phyloP scores from a whole-genome alignment of 2,329 filamentous ascomycete species.

The Pseudocercospora musae region DNA sequence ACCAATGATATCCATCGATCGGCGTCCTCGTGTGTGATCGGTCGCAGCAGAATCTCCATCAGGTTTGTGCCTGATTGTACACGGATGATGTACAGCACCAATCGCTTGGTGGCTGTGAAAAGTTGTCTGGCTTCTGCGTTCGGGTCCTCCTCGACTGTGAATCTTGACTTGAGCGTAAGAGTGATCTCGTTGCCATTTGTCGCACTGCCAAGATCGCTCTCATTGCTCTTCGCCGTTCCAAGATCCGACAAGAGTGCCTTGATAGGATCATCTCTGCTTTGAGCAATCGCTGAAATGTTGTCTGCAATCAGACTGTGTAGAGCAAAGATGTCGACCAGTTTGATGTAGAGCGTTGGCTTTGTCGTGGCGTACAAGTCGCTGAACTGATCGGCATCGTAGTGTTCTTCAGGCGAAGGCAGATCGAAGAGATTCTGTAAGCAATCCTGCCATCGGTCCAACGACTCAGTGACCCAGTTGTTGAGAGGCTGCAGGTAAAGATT shows the following conservation, averaged over 20 bases:
- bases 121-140: slow-evolving; percentile 88
- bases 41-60: slow-evolving; percentile 92
- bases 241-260: slow-evolving; percentile 91
- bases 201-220: slow-evolving; percentile 61
- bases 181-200: slow-evolving; percentile 35
- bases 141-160: slow-evolving; percentile 60
- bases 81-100: slow-evolving; percentile 94
- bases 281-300: slow-evolving; percentile 74
- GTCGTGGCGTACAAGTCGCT: slow-evolving; percentile 96
- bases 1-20: slow-evolving; percentile 80
- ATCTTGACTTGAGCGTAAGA: slow-evolving; percentile 35
- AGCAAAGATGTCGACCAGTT: slow-evolving; percentile 95
- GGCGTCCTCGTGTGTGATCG: slow-evolving; percentile 82
- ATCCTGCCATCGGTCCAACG: slow-evolving; percentile 71
- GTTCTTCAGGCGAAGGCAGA: slow-evolving; percentile 80
- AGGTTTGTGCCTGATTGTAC: slow-evolving; percentile 88
- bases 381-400: slow-evolving; percentile 98
- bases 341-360: slow-evolving; percentile 98
- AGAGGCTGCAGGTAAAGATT: slow-evolving; percentile 94
- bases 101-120: slow-evolving; percentile 98
- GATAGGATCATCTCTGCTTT: slow-evolving; percentile 77
- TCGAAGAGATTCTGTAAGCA: slow-evolving; percentile 76
- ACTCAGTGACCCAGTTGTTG: slow-evolving; percentile 85
- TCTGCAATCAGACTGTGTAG: slow-evolving; percentile 84
- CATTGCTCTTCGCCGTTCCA: slow-evolving; percentile 93